Conservation (phyloP, 805 yeast species). For the Lipomyces kockii region DNA sequence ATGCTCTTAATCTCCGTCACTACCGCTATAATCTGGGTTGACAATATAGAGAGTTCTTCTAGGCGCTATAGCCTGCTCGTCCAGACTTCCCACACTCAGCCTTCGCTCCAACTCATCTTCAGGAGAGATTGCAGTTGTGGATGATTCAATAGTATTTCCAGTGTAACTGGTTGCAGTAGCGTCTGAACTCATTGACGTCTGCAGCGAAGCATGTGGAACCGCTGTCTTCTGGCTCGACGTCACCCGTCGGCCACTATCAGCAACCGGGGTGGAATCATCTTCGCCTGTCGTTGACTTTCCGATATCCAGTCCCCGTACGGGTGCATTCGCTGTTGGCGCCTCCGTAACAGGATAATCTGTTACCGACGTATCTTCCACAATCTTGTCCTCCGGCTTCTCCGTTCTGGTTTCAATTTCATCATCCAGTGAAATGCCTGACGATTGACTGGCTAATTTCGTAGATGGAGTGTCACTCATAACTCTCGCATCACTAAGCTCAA, state of each 20-base stretch:
- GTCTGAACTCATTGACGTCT: neutral
- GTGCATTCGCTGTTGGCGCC: neutral
- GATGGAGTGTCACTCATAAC: slow-evolving; percentile 3
- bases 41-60: slow-evolving; percentile 25
- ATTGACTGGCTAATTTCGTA: neutral
- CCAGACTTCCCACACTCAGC: slow-evolving; percentile 25
- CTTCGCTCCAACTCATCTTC: slow-evolving; percentile 1
- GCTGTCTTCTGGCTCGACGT: neutral
- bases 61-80: slow-evolving; percentile 20
- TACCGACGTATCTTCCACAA: neutral
- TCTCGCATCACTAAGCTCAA: slow-evolving; percentile 33
- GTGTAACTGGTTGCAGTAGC: neutral
- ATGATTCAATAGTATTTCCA: neutral
- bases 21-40: slow-evolving; percentile 31
- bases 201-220: neutral
- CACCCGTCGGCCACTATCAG: neutral
- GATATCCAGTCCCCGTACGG: neutral
- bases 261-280: neutral
- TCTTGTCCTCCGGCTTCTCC: neutral
- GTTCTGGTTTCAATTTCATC: neutral
- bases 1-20: slow-evolving; percentile 17
- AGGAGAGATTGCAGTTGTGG: neutral
- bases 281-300: neutral
- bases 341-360: neutral
- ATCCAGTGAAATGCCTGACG: neutral